A percentile compares a stretch with the other conserved stretches of the same genome.
Evolutionary conservation across 2,329 filamentous ascomycete genomes (phyloP).

Genomic region (Mycosphaerella sp.): DNA sequence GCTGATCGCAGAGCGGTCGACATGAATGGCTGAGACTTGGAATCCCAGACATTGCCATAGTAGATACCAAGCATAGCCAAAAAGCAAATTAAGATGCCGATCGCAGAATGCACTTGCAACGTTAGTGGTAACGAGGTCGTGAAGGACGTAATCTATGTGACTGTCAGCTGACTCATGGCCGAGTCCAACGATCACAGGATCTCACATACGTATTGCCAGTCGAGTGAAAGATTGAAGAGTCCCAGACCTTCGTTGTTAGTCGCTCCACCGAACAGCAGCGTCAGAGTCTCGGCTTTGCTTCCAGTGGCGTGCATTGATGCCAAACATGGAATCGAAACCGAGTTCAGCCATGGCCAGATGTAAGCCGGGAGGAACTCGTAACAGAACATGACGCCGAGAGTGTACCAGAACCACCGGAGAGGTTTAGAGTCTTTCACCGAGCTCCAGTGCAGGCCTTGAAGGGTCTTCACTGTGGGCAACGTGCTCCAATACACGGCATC

Average conservation of each 20-base stretch:
- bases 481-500: slow-evolving; percentile 54
- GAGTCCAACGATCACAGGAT: too few relatives aligned
- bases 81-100: slow-evolving; percentile 47
- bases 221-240: slow-evolving; percentile 46
- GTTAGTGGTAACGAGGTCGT: slow-evolving; percentile 48
- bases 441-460: slow-evolving; percentile 53
- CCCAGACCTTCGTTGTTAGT: slow-evolving; percentile 50
- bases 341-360: slow-evolving; percentile 52
- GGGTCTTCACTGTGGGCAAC: slow-evolving; percentile 49
- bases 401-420: slow-evolving; percentile 49
- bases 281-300: slow-evolving; percentile 40
- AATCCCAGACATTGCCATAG: slow-evolving; percentile 46
- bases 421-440: slow-evolving; percentile 47
- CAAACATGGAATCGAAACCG: slow-evolving; percentile 50
- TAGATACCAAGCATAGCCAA: slow-evolving; percentile 49
- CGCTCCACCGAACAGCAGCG: slow-evolving; percentile 48
- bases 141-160: slow-evolving; percentile 44
- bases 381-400: slow-evolving; percentile 39
- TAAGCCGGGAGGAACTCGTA: slow-evolving; percentile 53
- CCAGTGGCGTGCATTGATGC: slow-evolving; percentile 49
- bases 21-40: slow-evolving; percentile 50
- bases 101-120: slow-evolving; percentile 40
- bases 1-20: slow-evolving; percentile 43
- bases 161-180: too few relatives aligned
- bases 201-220: slow-evolving; percentile 45